Conservation (phyloP, 129 eudicot genomes). For the Lactuca sativa region DNA sequence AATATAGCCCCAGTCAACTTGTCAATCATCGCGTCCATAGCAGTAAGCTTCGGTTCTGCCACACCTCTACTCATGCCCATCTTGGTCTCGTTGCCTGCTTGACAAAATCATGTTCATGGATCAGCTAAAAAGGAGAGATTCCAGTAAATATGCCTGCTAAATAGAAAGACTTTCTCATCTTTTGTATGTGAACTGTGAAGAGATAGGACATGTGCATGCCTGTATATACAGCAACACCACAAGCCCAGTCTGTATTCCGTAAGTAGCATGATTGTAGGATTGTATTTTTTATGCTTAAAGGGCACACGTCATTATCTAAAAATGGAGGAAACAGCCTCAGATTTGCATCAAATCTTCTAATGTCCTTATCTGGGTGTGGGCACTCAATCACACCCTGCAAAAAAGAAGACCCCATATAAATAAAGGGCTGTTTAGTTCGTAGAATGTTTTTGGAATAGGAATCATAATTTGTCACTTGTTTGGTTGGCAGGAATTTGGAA, state of each 20-base stretch:
- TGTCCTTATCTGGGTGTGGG: constrained; percentile 90
- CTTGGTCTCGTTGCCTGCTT: constrained; percentile 91
- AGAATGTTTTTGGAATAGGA: no score
- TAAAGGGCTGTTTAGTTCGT: no score
- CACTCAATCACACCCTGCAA: constrained; percentile 95
- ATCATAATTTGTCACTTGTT: no score
- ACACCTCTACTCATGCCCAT: constrained; percentile 98
- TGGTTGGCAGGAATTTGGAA: no score
- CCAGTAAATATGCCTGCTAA: no score
- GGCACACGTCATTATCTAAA: constrained; percentile 89
- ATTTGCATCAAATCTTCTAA: constrained; percentile 95
- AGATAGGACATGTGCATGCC: constrained; percentile 58
- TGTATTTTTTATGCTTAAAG: constrained; percentile 92
- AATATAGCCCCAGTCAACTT: constrained; percentile 97
- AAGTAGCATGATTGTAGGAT: constrained; percentile 95
- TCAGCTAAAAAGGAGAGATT: no score
- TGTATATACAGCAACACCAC: constrained; percentile 97
- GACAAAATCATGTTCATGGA: background rate
- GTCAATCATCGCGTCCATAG: constrained; percentile 99
- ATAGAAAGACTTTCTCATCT: background rate
- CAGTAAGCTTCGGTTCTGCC: constrained; percentile 99
- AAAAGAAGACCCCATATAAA: constrained; percentile 8
- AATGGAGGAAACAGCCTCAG: constrained; percentile 95
- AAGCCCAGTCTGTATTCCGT: constrained; percentile 98
- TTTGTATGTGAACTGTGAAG: background rate